Evolutionary conservation across 805 yeast genomes (phyloP), one percentile per base, ranked within the genome.

Genomic region (Barnettozyma siamensis): DNA sequence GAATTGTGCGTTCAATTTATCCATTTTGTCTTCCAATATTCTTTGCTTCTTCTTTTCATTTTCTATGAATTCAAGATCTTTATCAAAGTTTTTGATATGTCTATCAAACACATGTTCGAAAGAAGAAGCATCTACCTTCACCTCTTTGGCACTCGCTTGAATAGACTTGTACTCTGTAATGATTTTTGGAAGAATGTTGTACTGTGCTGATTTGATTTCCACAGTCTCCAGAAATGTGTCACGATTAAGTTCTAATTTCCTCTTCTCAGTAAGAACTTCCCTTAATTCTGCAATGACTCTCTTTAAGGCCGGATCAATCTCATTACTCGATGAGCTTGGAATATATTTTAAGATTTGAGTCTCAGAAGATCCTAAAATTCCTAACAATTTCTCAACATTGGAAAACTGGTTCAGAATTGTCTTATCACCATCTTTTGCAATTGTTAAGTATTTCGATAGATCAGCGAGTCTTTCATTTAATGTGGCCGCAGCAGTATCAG

Each of bases 381-480:
- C 62, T 18, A 87, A 50, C 9, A 58, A 54, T 1, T 71, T 67
- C 41, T 69, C 73, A 36, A 84, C 65, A n/a, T 70, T 67, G 2
- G 57, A 48, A 47, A 77, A 75, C 36, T 74, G 73, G 3, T 61
- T 56, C 6, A 59, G 50, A 0, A 86, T 73, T 2, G 72, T 63
- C 3, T 58, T 58, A 58, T 88, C 95, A 8, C 93, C 84, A 4
- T 63, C 54, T 23, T 63, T 60, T 1, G 95, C 93, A 46, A 76
- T 77, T 1, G 53, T 50, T 15, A 83, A 57, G 51, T 79, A 81
- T 3, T 53, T 56, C 26, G 66, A 67, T 55, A 81, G 64, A 17
- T 70, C 70, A 2, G 55, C 53, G 2, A 80, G 54, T 37, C 71
- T 71, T 4, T 60, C 58, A 35, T 61, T 48, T 4, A 73, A 57